Conservation (phyloP, 495 filamentous ascomycete species). For the Tricharina praecox region DNA sequence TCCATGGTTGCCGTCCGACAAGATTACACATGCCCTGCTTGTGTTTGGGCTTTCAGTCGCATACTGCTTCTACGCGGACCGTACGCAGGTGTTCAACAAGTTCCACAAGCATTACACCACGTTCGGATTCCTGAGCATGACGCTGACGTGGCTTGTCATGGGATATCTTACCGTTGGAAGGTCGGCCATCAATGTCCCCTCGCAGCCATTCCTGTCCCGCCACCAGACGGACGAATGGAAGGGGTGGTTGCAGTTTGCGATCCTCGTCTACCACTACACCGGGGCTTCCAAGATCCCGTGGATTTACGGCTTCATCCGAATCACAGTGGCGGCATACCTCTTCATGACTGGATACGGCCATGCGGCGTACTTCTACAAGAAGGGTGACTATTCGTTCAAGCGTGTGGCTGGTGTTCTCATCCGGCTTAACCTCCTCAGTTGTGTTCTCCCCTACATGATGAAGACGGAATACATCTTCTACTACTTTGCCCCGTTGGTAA, state of each 20-base stretch:
- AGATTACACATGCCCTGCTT: slow-evolving; percentile 20
- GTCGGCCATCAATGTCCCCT: slow-evolving; percentile 10
- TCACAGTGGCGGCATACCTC: slow-evolving; percentile 43
- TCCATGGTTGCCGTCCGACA: slow-evolving; percentile 16
- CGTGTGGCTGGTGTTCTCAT: slow-evolving; percentile 35
- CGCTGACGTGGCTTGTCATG: slow-evolving; percentile 24
- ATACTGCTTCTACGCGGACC: slow-evolving; percentile 41
- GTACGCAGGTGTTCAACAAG: slow-evolving; percentile 40
- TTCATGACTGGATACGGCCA: slow-evolving; percentile 47
- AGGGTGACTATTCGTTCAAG: slow-evolving; percentile 37
- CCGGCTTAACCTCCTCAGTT: slow-evolving; percentile 40
- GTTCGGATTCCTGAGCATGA: slow-evolving; percentile 30
- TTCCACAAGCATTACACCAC: slow-evolving; percentile 35
- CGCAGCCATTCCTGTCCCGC: slow-evolving; percentile 32
- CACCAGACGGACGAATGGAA: slow-evolving; percentile 48
- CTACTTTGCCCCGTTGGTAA: slow-evolving; percentile 42
- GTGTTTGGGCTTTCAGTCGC: slow-evolving; percentile 30
- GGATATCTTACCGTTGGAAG: slow-evolving; percentile 30
- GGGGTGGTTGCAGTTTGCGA: slow-evolving; percentile 44
- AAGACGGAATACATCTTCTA: slow-evolving; percentile 40
- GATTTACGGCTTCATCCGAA: slow-evolving; percentile 38
- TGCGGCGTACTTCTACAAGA: slow-evolving; percentile 38
- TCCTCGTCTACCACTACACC: slow-evolving; percentile 43
- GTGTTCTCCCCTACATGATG: slow-evolving; percentile 40
- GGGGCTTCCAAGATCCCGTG: slow-evolving; percentile 34